Evolutionary conservation across 345 rosid species (phyloP).

Genomic region (Brassica juncea): DNA sequence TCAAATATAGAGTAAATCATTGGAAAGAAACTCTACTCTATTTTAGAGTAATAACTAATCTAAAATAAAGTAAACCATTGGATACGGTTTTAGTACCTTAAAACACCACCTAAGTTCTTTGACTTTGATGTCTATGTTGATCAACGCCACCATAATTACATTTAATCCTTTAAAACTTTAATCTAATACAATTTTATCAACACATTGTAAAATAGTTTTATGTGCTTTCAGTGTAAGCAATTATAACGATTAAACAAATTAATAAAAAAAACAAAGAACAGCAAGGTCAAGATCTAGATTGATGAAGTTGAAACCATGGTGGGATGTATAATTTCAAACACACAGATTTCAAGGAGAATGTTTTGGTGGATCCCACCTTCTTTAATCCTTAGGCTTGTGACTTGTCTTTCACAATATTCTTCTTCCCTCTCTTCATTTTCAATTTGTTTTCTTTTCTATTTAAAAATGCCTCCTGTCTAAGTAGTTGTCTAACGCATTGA

Average conservation of each 20-base stretch:
- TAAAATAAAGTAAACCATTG: too few relatives aligned
- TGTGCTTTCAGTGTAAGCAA: not conserved
- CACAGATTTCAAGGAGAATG: constrained; percentile 46
- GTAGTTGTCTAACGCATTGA: not conserved
- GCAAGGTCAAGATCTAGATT: constrained; percentile 37
- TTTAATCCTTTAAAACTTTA: not conserved
- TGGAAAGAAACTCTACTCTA: too few relatives aligned
- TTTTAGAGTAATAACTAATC: too few relatives aligned
- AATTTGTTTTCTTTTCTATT: not conserved
- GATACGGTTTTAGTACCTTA: not conserved
- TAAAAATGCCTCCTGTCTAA: not conserved
- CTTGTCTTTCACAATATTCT: constrained; percentile 24
- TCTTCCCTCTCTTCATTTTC: constrained; percentile 20
- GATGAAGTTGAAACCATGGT: constrained; percentile 40
- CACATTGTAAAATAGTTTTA: not conserved
- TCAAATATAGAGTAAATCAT: too few relatives aligned
- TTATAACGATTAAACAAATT: not conserved
- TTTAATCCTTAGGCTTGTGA: constrained; percentile 2
- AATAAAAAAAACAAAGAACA: not conserved
- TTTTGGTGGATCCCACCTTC: constrained; percentile 21
- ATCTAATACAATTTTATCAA: not conserved
- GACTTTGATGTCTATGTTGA: constrained; percentile 13
- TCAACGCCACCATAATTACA: not conserved
- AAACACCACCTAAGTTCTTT: constrained; percentile 10
- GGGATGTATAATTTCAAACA: constrained; percentile 37